A percentile compares a stretch with the other conserved stretches of the same genome.
Evolutionary conservation across 805 yeast species (phyloP).

Genomic region (Saccharomycopsis schoenii): DNA sequence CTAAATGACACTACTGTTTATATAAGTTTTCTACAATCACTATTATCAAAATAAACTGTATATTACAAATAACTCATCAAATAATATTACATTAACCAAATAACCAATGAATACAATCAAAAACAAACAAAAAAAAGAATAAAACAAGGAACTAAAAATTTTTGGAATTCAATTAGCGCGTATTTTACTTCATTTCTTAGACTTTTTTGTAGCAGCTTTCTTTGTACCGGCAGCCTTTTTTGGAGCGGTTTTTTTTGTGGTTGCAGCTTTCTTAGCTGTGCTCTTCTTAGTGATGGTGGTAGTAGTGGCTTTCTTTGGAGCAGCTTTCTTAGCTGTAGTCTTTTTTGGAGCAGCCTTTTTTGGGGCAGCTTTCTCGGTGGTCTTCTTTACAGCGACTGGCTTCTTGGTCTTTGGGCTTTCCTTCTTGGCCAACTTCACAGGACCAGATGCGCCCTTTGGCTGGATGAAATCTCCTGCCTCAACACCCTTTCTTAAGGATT

Average conservation of each 20-base stretch:
- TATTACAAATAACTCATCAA: constrained; percentile 2
- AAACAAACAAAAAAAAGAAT: background rate
- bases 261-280: constrained; percentile 17
- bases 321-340: constrained; percentile 22
- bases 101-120: constrained; percentile 2
- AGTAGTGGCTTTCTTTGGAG: constrained; percentile 25
- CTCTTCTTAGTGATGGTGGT: constrained; percentile 18
- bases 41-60: background rate
- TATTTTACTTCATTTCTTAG: background rate
- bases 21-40: background rate
- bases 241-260: constrained; percentile 17
- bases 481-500: constrained; percentile 75
- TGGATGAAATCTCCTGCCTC: constrained; percentile 65
- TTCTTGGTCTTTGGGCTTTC: constrained; percentile 26
- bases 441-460: constrained; percentile 88
- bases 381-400: constrained; percentile 14
- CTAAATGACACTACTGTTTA: too few relatives aligned
- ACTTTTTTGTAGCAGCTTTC: constrained; percentile 21
- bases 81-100: constrained; percentile 1
- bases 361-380: constrained; percentile 21
- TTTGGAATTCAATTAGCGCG: background rate
- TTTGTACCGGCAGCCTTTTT: constrained; percentile 20
- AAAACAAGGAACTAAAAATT: background rate
- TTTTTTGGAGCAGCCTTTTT: constrained; percentile 22
- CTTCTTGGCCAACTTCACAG: constrained; percentile 47